A percentile compares a stretch with the other conserved stretches of the same genome.
These are phyloP conservation scores for Chaetomiaceae sp. DNA, from an alignment of 2,329 filamentous ascomycete genomes.

Conservation along the genomic window DNA sequence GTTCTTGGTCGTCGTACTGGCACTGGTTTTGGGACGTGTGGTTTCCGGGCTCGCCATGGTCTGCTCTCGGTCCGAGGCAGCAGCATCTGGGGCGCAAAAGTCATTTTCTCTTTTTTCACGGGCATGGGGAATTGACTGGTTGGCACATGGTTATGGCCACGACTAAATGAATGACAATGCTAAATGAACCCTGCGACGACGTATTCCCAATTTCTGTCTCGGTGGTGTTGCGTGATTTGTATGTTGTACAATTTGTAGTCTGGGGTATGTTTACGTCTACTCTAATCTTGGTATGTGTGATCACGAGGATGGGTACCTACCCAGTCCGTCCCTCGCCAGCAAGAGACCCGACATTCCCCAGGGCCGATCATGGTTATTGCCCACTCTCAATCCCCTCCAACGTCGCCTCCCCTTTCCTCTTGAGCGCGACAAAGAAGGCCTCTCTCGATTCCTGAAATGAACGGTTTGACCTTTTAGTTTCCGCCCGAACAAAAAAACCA, in stretches of 20 bases:
- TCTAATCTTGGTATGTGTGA: background rate
- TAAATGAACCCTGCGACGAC: constrained; percentile 7
- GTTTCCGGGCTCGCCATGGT: constrained; percentile 20
- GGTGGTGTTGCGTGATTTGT: background rate
- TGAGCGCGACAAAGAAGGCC: constrained; percentile 76
- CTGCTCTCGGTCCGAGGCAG: constrained; percentile 3
- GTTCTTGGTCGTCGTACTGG: constrained; percentile 21
- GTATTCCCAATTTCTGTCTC: background rate
- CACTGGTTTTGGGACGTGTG: constrained; percentile 20
- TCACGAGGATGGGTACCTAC: background rate
- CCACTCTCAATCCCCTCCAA: constrained; percentile 21
- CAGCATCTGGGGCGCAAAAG: constrained; percentile 24
- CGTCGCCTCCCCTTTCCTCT: constrained; percentile 50
- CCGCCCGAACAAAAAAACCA: background rate
- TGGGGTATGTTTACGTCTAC: background rate
- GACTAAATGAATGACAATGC: constrained; percentile 19
- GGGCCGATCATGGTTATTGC: no score
- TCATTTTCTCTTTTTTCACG: constrained; percentile 20
- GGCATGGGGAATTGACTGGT: constrained; percentile 20
- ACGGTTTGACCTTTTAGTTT: background rate
- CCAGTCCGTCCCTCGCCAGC: background rate
- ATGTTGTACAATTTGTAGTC: constrained; percentile 1
- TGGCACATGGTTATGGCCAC: constrained; percentile 8
- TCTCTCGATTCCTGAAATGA: constrained; percentile 66
- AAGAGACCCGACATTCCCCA: no score